These are phyloP conservation scores for Vigna trinervia DNA, from an alignment of 306 rosid species.

Conservation along the genomic window DNA sequence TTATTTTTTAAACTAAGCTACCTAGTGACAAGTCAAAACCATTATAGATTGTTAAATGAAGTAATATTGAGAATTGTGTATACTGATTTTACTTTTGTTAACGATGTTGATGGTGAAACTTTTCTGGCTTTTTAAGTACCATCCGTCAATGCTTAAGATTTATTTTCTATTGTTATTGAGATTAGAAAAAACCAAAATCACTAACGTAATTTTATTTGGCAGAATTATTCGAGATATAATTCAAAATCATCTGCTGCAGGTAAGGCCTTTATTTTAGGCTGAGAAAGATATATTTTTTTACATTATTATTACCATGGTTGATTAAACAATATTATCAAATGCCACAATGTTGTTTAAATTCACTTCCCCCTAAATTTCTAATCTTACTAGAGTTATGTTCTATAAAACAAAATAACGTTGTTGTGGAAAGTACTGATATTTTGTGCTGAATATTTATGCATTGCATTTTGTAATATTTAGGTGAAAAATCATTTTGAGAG, in stretches of 20 bases:
- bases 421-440: neutral
- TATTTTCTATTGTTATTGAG: conserved; percentile 29
- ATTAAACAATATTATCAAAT: conserved; percentile 11
- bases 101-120: conserved; percentile 20
- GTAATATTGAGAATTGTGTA: conserved; percentile 14
- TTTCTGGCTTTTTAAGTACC: neutral
- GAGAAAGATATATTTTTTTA: conserved; percentile 25
- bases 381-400: conserved; percentile 11
- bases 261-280: conserved; percentile 47
- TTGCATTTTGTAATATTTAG: neutral
- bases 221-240: conserved; percentile 97
- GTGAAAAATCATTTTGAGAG: neutral
- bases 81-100: conserved; percentile 25
- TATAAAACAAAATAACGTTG: conserved; percentile 19
- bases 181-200: conserved; percentile 14
- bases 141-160: neutral
- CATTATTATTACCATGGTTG: conserved; percentile 8
- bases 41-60: conserved; percentile 31
- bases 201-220: conserved; percentile 44
- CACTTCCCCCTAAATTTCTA: neutral
- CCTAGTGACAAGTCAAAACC: conserved; percentile 20
- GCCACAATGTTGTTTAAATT: neutral
- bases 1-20: neutral
- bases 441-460: conserved; percentile 18
- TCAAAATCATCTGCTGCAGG: conserved; percentile 98